Evolutionary conservation across 2,329 filamentous ascomycete genomes (phyloP).

Genomic region (Laburnicola sp.): DNA sequence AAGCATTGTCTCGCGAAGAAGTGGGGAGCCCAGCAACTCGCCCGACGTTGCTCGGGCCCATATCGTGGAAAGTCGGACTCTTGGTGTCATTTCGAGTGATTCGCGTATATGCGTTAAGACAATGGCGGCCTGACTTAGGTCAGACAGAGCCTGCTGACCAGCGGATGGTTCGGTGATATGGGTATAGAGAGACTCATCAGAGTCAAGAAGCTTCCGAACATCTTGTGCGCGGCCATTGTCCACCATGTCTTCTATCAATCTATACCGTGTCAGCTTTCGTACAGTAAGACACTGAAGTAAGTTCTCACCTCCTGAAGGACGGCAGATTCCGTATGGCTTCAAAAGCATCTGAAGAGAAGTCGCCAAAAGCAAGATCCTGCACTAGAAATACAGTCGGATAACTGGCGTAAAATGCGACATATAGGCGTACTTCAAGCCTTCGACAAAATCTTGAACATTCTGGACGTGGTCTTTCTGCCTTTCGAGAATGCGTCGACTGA

Average conservation of each 20-base stretch:
- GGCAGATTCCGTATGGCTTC: conserved; percentile 68
- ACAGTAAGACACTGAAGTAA: not conserved
- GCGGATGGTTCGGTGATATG: conserved; percentile 45
- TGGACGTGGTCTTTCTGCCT: conserved; percentile 77
- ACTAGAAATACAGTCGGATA: conserved; percentile 67
- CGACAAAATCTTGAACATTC: conserved; percentile 72
- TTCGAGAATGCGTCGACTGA: conserved; percentile 67
- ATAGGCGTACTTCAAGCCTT: conserved; percentile 74
- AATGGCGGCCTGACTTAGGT: conserved; percentile 45
- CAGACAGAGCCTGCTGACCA: conserved; percentile 47
- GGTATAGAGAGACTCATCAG: conserved; percentile 59
- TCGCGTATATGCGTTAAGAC: conserved; percentile 44
- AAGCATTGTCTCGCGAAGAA: conserved; percentile 59
- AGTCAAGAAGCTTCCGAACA: conserved; percentile 61
- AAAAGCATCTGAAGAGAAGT: conserved; percentile 63
- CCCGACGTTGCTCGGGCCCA: conserved; percentile 65
- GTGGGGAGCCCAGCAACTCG: conserved; percentile 56
- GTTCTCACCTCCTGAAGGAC: conserved; percentile 62
- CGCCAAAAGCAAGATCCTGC: conserved; percentile 33
- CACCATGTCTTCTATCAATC: conserved; percentile 46
- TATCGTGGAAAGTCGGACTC: conserved; percentile 50
- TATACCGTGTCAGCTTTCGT: conserved; percentile 18
- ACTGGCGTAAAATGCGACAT: conserved; percentile 85
- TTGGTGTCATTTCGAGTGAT: conserved; percentile 41
- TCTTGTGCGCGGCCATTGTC: conserved; percentile 43